Evolutionary conservation across 345 rosid genomes (phyloP).

Genomic region (Acer yangbiense): DNA sequence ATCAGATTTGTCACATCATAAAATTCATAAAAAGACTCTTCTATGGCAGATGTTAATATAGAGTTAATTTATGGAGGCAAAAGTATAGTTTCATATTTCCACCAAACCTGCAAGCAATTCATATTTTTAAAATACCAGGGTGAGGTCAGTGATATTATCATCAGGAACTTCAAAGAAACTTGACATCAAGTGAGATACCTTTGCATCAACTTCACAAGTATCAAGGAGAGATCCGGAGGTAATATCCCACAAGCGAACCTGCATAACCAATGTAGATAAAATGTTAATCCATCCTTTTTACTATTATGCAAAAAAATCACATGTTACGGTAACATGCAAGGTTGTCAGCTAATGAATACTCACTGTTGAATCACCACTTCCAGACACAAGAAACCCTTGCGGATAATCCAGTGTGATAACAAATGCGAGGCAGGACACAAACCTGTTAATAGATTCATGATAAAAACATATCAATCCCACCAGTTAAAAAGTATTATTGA

Average conservation of each 20-base stretch:
- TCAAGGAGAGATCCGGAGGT: conserved; percentile 78
- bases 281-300: conserved; percentile 9
- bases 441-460: conserved; percentile 45
- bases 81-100: background rate
- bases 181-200: conserved; percentile 47
- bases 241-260: conserved; percentile 95
- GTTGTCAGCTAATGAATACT: conserved; percentile 31
- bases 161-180: conserved; percentile 4
- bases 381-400: conserved; percentile 80
- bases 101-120: conserved; percentile 10
- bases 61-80: background rate
- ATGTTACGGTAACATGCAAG: background rate
- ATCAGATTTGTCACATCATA: conserved; percentile 9
- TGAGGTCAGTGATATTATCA: background rate
- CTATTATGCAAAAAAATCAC: conserved; percentile 12
- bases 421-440: conserved; percentile 79
- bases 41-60: background rate
- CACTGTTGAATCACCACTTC: conserved; percentile 94
- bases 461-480: background rate
- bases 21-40: background rate
- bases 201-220: conserved; percentile 67
- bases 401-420: conserved; percentile 47
- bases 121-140: background rate
- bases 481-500: background rate
- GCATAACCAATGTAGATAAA: conserved; percentile 23